Evolutionary conservation across 257 asterid species (phyloP).

Genomic region (Fraxinus americana): DNA sequence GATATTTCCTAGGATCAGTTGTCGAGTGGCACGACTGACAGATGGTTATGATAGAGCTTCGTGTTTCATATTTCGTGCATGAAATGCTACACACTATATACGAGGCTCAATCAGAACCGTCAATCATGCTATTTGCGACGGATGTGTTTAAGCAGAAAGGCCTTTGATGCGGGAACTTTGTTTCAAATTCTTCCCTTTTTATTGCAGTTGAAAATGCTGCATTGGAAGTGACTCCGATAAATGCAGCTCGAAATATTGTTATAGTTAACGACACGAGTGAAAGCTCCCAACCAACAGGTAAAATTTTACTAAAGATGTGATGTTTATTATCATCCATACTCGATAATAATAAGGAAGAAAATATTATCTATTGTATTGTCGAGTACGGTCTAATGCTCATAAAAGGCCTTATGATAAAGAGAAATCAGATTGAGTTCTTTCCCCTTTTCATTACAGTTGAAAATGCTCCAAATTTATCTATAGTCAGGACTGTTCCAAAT

Average conservation of each 20-base stretch:
- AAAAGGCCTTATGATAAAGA: not conserved
- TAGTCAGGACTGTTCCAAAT: slow-evolving; percentile 14
- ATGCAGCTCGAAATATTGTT: not conserved
- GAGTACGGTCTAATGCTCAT: not conserved
- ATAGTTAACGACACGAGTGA: not conserved
- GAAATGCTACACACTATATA: not conserved
- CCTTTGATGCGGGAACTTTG: no score
- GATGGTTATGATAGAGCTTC: not conserved
- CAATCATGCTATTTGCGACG: not conserved
- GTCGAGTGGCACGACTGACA: not conserved
- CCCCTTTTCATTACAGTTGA: slow-evolving; percentile 17
- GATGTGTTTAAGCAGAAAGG: no score
- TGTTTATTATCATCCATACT: no score
- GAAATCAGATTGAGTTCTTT: not conserved
- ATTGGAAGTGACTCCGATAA: slow-evolving; percentile 2
- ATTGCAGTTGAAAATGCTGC: slow-evolving; percentile 4
- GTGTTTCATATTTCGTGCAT: not conserved
- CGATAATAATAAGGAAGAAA: no score
- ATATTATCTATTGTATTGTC: not conserved
- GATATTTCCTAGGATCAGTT: not conserved
- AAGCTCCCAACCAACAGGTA: slow-evolving; percentile 24
- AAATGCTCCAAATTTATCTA: slow-evolving; percentile 24
- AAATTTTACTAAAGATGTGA: not conserved
- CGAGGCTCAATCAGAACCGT: not conserved
- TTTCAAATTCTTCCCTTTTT: no score